Percentiles rank a stretch among this genome's conserved stretches.
Evolutionary conservation across 371 early-diverging fungal species (phyloP).

Genomic region (Mucor mucedo): DNA sequence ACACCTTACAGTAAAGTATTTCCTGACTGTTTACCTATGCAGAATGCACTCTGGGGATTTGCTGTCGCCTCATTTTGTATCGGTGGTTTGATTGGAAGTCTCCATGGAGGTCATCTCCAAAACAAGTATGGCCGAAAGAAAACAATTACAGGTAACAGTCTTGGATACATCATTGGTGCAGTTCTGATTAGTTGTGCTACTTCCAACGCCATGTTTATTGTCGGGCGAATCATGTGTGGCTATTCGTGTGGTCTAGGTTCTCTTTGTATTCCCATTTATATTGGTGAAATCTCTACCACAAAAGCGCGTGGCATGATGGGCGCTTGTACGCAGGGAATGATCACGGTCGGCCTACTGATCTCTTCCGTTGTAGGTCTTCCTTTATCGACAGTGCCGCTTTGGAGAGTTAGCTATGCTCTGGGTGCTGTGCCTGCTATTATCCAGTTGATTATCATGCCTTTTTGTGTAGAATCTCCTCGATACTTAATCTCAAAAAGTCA

Average conservation of each 20-base stretch:
- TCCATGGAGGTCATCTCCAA: constrained; percentile 60
- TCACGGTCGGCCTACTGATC: constrained; percentile 74
- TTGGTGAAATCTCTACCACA: constrained; percentile 79
- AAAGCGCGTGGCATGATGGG: constrained; percentile 69
- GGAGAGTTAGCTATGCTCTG: constrained; percentile 68
- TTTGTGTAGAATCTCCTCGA: constrained; percentile 80
- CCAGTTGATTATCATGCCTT: constrained; percentile 65
- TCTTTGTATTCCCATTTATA: constrained; percentile 77
- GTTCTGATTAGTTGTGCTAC: constrained; percentile 63
- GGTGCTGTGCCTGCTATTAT: constrained; percentile 70
- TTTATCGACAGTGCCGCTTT: constrained; percentile 63
- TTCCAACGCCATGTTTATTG: constrained; percentile 59
- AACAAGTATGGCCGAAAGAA: constrained; percentile 68
- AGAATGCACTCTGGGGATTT: constrained; percentile 48
- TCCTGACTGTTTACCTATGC: constrained; percentile 36
- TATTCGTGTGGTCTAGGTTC: constrained; percentile 80
- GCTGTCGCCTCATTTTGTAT: constrained; percentile 67
- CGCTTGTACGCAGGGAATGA: constrained; percentile 9
- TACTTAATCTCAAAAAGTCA: constrained; percentile 64
- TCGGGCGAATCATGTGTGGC: constrained; percentile 82
- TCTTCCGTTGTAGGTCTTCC: constrained; percentile 64
- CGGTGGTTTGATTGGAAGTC: constrained; percentile 75
- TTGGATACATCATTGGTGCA: constrained; percentile 66
- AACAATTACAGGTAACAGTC: constrained; percentile 62
- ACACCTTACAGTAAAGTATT: constrained; percentile 4